Evolutionary conservation across 345 rosid species (phyloP), one percentile per base, ranked within the genome.

Genomic region (sweet orange (Citrus sinensis)): DNA sequence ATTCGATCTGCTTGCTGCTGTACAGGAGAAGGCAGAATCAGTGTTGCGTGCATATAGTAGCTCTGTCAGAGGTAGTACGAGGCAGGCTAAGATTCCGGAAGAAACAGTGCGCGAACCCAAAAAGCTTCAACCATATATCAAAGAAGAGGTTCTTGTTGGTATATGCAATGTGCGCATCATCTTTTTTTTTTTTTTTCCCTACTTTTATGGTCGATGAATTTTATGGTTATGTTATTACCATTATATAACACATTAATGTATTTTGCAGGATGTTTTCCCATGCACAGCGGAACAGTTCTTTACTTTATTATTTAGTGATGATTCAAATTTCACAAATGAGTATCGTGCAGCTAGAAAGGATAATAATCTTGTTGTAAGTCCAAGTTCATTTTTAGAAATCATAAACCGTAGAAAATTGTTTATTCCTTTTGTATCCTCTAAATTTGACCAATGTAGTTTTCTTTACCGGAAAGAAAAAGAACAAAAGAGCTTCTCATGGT

Each of bases 41-140:
- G 97, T 89, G 51, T 81, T 96, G 65, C 97, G 98, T 86, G 99
- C 99, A 54, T 92, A 90, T 60, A 94, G 99, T 84, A 94, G 97
- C 82, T 96, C 99, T 75, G 80, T 90, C 71, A 91, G 81, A 85
- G 87, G 92, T 78, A 83, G 85, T 82, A 82, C 78, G 86, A 81
- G 73, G 65, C 87, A 79, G 77, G 75, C 78, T 64, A 82, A 83
- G 78, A 76, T 80, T 79, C 91, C 87, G 30, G 89, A 88, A 81
- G 94, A 89, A 73, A 82, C 67, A 82, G 85, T 79, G 59, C 77
- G 85, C 35, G 86, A 83, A 80, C 81, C 83, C 75, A 94, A 84
- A 80, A 91, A 88, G 75, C 82, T 76, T 73, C 93, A 89, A 83
- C 75, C 95, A 73, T 96, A 92, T 84, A 79, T 88, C 88, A 92